Conservation (phyloP, 192 early-diverging fungal species). For the Coemansia javaensis region DNA sequence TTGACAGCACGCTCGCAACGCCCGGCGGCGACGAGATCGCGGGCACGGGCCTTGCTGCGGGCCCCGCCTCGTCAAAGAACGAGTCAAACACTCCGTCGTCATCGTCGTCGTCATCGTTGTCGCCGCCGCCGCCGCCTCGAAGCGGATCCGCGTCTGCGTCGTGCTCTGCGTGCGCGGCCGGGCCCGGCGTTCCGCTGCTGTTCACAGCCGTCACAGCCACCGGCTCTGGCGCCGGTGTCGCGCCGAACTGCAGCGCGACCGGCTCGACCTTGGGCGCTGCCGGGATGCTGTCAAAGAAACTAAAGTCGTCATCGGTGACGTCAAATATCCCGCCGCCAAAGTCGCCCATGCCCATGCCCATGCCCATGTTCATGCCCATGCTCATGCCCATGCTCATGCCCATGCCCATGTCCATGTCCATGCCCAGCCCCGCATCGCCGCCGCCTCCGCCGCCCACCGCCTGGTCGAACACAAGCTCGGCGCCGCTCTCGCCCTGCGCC, state of each 20-base stretch:
- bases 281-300: slow-evolving; percentile 42
- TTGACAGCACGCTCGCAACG: slow-evolving; percentile 11
- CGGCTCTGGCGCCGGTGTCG: too few relatives aligned
- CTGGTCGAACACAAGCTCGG: too few relatives aligned
- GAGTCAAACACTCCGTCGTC: slow-evolving; percentile 43
- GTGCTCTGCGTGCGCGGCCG: too few relatives aligned
- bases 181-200: too few relatives aligned
- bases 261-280: neutral
- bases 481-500: too few relatives aligned
- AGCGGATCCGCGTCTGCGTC: too few relatives aligned
- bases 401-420: slow-evolving; percentile 36
- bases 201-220: too few relatives aligned
- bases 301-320: slow-evolving; percentile 50
- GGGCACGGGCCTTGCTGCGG: neutral
- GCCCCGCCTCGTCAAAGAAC: slow-evolving; percentile 29
- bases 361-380: slow-evolving; percentile 36
- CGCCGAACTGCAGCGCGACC: too few relatives aligned
- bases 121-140: too few relatives aligned
- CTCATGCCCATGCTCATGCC: slow-evolving; percentile 24
- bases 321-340: slow-evolving; percentile 38
- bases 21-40: slow-evolving; percentile 40
- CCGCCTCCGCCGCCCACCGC: too few relatives aligned
- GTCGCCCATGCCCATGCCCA: slow-evolving; percentile 32
- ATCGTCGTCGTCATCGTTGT: slow-evolving; percentile 27
- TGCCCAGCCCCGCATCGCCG: slow-evolving; percentile 3